Evolutionary conservation across 768 basidiomycete species (phyloP).

Genomic region (Astraeus odoratus): DNA sequence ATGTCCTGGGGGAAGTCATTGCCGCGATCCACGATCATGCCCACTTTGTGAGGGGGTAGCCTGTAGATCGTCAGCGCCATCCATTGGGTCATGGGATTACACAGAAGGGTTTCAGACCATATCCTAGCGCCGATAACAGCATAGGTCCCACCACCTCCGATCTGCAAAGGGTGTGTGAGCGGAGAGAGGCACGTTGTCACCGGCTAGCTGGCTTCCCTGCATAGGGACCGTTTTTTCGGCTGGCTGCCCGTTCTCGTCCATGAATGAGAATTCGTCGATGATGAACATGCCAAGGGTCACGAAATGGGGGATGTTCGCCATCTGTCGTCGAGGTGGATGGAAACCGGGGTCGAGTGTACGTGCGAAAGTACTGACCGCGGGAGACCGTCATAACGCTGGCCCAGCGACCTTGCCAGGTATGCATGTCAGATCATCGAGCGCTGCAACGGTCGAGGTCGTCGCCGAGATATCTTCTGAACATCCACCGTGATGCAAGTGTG

Average conservation of each 20-base stretch:
- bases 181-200: not conserved
- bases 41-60: constrained; percentile 57
- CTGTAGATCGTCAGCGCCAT: constrained; percentile 27
- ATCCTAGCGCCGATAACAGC: constrained; percentile 76
- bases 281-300: constrained; percentile 88
- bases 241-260: constrained; percentile 47
- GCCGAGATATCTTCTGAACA: constrained; percentile 8
- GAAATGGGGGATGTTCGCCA: constrained; percentile 31
- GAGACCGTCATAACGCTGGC: not conserved
- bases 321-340: no score
- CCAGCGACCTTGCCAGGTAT: not conserved
- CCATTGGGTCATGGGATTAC: not conserved
- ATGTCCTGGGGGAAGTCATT: constrained; percentile 62
- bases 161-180: constrained; percentile 35
- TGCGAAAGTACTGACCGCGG: constrained; percentile 11
- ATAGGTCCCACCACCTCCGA: constrained; percentile 87
- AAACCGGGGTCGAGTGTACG: not conserved
- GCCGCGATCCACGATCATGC: constrained; percentile 84
- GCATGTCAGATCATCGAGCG: not conserved
- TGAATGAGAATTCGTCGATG: constrained; percentile 70
- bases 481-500: constrained; percentile 33
- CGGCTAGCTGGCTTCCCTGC: constrained; percentile 42
- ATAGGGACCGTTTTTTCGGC: constrained; percentile 39
- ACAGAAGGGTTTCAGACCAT: constrained; percentile 39
- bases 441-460: constrained; percentile 1